Conservation (phyloP, 2,329 filamentous ascomycete genomes). For the Colletotrichum paranaense region DNA sequence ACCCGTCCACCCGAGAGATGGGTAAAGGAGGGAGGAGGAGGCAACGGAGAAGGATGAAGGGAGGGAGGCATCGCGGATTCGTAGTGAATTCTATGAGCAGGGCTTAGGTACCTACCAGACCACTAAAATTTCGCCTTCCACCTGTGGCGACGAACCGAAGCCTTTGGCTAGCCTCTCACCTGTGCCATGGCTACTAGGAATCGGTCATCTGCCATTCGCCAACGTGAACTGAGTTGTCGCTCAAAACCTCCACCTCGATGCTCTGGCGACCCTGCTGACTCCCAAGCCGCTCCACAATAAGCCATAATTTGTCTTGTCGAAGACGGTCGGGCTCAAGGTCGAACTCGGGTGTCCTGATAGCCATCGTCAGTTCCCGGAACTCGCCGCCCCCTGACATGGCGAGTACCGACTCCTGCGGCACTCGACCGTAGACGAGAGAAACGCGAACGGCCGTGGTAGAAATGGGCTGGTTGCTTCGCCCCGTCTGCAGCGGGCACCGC, state of each 20-base stretch:
- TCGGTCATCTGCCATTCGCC: conserved; percentile 54
- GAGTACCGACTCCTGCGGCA: conserved; percentile 73
- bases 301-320: conserved; percentile 72
- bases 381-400: conserved; percentile 77
- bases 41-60: too few relatives aligned
- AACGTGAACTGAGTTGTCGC: conserved; percentile 57
- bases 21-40: background rate
- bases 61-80: background rate
- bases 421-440: conserved; percentile 78
- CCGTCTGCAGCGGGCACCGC: conserved; percentile 28
- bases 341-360: conserved; percentile 78
- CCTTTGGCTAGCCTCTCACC: background rate
- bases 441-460: conserved; percentile 67
- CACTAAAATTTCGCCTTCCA: background rate
- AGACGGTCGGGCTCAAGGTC: conserved; percentile 76
- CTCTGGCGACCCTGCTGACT: conserved; percentile 53
- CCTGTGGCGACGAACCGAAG: background rate
- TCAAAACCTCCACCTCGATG: conserved; percentile 65
- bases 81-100: background rate
- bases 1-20: too few relatives aligned
- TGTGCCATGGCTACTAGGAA: background rate
- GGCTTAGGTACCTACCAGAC: too few relatives aligned
- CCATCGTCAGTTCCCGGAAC: conserved; percentile 75
- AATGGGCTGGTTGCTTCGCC: conserved; percentile 35
- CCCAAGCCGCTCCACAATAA: conserved; percentile 86